Percentiles rank a stretch among this genome's conserved stretches.
Conservation (phyloP, 139 green algal genomes). For the Zygnema cylindricum region DNA sequence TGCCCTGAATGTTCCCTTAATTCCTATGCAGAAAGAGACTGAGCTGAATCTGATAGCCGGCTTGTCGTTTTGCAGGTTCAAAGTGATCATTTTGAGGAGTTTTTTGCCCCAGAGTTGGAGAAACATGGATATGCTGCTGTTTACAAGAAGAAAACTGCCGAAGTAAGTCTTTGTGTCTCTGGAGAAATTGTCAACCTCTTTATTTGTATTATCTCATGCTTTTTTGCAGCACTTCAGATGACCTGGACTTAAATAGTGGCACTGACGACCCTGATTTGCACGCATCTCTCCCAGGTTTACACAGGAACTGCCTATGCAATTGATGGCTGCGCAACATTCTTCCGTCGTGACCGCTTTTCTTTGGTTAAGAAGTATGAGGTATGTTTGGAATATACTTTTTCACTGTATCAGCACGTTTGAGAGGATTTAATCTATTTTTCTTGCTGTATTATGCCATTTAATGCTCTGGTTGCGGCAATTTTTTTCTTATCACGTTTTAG, state of each 20-base stretch:
- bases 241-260: too few relatives aligned
- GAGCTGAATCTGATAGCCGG: too few relatives aligned
- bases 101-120: conserved; percentile 82
- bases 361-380: conserved; percentile 99
- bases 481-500: neutral
- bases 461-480: conserved; percentile 52
- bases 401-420: neutral
- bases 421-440: neutral
- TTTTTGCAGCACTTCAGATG: too few relatives aligned
- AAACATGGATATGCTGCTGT: conserved; percentile 91
- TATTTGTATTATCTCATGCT: too few relatives aligned
- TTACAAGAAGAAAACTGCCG: conserved; percentile 98
- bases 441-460: neutral
- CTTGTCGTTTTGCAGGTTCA: too few relatives aligned
- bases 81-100: conserved; percentile 88
- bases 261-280: too few relatives aligned
- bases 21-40: too few relatives aligned
- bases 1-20: too few relatives aligned
- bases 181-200: too few relatives aligned
- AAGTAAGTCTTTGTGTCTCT: conserved; percentile 67
- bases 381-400: neutral
- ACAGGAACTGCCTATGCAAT: conserved; percentile 79
- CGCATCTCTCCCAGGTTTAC: conserved; percentile 63
- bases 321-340: conserved; percentile 98
- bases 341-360: conserved; percentile 83